A percentile compares a stretch with the other conserved stretches of the same genome.
These are phyloP conservation scores for Leccinellum rugosiceps DNA, from an alignment of 768 basidiomycete genomes.

Conservation along the genomic window DNA sequence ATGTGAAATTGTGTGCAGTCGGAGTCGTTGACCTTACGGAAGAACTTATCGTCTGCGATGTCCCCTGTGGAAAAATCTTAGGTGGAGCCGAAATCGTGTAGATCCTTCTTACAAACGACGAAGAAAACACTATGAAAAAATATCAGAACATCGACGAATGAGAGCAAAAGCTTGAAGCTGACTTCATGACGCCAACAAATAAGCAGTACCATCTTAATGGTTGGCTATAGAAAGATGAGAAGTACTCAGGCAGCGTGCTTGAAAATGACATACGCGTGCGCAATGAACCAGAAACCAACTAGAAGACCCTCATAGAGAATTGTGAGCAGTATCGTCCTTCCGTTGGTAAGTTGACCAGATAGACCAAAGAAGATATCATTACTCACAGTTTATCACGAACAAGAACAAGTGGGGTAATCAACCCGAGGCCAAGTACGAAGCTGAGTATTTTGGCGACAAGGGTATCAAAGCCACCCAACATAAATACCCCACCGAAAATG, in stretches of 20 bases:
- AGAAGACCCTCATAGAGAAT: slow-evolving; percentile 80
- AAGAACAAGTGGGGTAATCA: slow-evolving; percentile 80
- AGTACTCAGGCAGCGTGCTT: slow-evolving; percentile 1
- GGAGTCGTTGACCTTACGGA: slow-evolving; percentile 91
- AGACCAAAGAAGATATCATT: neutral
- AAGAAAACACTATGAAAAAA: slow-evolving; percentile 62
- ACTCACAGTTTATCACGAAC: slow-evolving; percentile 89
- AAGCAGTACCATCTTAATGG: slow-evolving; percentile 83
- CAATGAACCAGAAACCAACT: slow-evolving; percentile 94
- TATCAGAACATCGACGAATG: slow-evolving; percentile 4
- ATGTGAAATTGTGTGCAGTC: slow-evolving; percentile 88
- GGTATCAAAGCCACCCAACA: slow-evolving; percentile 83
- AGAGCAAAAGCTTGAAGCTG: slow-evolving; percentile 27
- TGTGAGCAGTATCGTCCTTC: slow-evolving; percentile 83
- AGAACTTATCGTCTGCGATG: slow-evolving; percentile 90
- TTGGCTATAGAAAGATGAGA: slow-evolving; percentile 43
- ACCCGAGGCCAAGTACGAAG: slow-evolving; percentile 83
- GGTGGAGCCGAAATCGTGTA: neutral
- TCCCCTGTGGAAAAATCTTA: slow-evolving; percentile 59
- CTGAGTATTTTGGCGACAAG: slow-evolving; percentile 91
- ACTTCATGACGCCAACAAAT: slow-evolving; percentile 86
- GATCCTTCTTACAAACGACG: slow-evolving; percentile 66
- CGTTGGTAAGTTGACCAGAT: slow-evolving; percentile 10
- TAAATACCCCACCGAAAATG: slow-evolving; percentile 76
- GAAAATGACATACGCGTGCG: slow-evolving; percentile 66